Base-by-base conservation (phyloP, 192 early-diverging fungal genomes). In the Thamnidium elegans region DNA sequence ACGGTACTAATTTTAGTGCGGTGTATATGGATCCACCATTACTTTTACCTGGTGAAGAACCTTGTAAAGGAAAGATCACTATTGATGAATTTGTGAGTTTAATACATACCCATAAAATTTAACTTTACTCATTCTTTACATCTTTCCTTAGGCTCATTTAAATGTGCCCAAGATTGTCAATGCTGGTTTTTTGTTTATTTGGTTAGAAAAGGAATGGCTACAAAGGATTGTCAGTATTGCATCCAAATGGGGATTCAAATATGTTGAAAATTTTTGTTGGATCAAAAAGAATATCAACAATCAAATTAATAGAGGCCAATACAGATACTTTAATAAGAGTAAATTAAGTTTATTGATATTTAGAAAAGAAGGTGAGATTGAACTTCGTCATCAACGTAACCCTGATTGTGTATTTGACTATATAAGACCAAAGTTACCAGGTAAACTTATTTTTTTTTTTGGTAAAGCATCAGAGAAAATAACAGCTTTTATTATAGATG, bases 251-350 rank as follows among this genome's bases (percentile, higher is more conserved):
- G 85, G 87, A 1, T 91, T 94, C 79, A 89, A 91, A 50, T 98
- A 98, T 69, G 92, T 96, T 0, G 95, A 77, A 69, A 98, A 96
- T 79, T 94, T 98, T 79, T 92, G 90, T 72, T 98, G 95, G 94
- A 91, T 96, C 68, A 94, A 94, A 62, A 80, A 88, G 53, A 75
- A 84, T 52, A 70, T 84, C 43, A 92, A 94, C 73, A 96, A 98
- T 73, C 81, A 83, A 50, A 92, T 98, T 66, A 86, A 79, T 11
- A 65, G 77, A 20, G 75, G 86, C 31, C 74, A 83, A 21, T 90
- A 84, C 26, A 75, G 68, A 21, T 95, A 92, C 69, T 96, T 98
- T 64, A 81, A 87, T 65, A 92, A 91, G 74, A 89, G 87, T 34
- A 98, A 98, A 61, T 79, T 92, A 39, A 94, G 90, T 23, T 82